Percentiles rank a stretch among this genome's conserved stretches.
These are phyloP conservation scores for Voacanga thouarsii DNA, from an alignment of 257 asterid species.

Conservation along the genomic window DNA sequence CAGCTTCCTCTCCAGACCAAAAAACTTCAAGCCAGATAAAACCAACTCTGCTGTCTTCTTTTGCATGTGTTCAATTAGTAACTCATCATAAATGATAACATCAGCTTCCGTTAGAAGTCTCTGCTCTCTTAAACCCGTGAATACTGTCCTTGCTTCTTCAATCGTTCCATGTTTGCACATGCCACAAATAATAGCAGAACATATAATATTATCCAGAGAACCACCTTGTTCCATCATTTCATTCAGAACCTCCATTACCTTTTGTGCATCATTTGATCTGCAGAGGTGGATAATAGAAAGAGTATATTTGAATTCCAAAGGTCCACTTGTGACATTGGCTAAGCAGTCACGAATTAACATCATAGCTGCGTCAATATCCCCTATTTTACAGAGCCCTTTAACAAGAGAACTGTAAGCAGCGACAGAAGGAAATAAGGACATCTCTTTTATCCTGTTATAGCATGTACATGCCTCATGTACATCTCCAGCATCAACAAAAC, in stretches of 20 bases:
- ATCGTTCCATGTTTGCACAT: constrained; percentile 82
- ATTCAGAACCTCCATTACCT: constrained; percentile 55
- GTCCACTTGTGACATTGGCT: constrained; percentile 57
- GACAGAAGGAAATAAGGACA: constrained; percentile 53
- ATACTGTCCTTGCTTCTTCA: constrained; percentile 75
- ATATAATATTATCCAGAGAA: constrained; percentile 37
- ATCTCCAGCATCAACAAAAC: constrained; percentile 53
- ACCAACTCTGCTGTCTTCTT: constrained; percentile 78
- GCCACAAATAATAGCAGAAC: constrained; percentile 63
- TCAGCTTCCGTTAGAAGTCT: constrained; percentile 62
- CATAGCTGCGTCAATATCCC: constrained; percentile 80
- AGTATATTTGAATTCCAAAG: constrained; percentile 73
- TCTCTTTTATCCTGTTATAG: constrained; percentile 64
- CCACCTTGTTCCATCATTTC: constrained; percentile 73
- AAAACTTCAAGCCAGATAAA: constrained; percentile 77
- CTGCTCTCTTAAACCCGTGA: constrained; percentile 51
- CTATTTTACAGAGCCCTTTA: constrained; percentile 52
- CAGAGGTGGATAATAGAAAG: constrained; percentile 71
- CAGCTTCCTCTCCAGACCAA: constrained; percentile 70
- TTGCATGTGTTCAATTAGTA: constrained; percentile 82
- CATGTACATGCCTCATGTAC: constrained; percentile 64
- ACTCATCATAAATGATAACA: constrained; percentile 66
- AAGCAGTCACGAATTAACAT: constrained; percentile 78
- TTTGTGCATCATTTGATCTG: constrained; percentile 57
- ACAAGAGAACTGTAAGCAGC: constrained; percentile 68